Percentiles rank a stretch among this genome's conserved stretches.
Conservation (phyloP, 1,284 basidiomycete species). For the Malassezia nana region DNA sequence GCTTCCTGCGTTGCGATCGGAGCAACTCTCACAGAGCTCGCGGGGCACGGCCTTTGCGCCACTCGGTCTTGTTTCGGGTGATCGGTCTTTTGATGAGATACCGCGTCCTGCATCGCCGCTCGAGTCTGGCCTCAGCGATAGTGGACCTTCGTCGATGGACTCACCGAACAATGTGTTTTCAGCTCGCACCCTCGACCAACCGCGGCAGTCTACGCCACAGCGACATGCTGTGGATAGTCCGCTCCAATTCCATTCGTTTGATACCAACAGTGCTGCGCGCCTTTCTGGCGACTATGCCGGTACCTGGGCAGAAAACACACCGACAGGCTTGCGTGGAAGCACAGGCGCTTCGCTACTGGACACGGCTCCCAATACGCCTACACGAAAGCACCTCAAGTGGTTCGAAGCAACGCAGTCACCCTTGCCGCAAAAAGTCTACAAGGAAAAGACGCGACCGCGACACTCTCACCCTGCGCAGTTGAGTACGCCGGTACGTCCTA, state of each 20-base stretch:
- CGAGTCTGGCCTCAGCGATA: not conserved
- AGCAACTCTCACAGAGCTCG: slow-evolving; percentile 3
- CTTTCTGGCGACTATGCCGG: not conserved
- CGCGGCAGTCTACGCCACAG: not conserved
- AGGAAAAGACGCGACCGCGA: slow-evolving; percentile 10
- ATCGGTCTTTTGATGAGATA: not conserved
- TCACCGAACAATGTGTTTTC: slow-evolving; percentile 16
- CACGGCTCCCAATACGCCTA: slow-evolving; percentile 8
- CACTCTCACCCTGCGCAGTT: slow-evolving; percentile 10
- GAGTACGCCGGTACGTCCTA: slow-evolving; percentile 1
- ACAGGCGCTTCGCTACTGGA: not conserved
- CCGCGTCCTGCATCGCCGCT: slow-evolving; percentile 2
- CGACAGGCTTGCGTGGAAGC: not conserved
- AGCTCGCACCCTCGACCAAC: not conserved
- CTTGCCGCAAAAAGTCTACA: slow-evolving; percentile 23
- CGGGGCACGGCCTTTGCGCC: not conserved
- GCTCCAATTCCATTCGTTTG: not conserved
- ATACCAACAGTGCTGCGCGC: not conserved
- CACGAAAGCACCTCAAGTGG: slow-evolving; percentile 34
- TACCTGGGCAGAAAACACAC: not conserved
- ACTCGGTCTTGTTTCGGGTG: not conserved
- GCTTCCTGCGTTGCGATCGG: not conserved
- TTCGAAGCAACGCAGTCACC: slow-evolving; percentile 35
- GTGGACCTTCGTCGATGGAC: slow-evolving; percentile 7
- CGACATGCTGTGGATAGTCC: not conserved